Evolutionary conservation across 371 early-diverging fungal species (phyloP), one percentile per base, ranked within the genome.

Genomic region (Mucor ambiguus): DNA sequence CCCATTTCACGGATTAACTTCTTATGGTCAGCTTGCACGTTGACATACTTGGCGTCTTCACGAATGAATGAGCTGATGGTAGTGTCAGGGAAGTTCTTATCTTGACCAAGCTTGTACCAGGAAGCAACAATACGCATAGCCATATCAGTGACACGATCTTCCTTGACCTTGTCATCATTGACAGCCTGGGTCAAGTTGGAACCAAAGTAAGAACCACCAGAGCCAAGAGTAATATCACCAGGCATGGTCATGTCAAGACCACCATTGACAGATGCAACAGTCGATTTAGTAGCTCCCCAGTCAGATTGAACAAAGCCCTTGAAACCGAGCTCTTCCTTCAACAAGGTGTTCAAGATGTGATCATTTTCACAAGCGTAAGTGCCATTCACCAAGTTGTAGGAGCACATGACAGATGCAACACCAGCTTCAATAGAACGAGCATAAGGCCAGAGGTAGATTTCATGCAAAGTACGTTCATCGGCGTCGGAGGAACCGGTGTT

Each of bases 171-270:
- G 3, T 75, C 69, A 33, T 59, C 35, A 3, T 61, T 32, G 14
- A 82, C 77, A 30, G 78, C 78, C 3, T 69, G 32, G 0, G 73
- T 72, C 60, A 82, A 61, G 48, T 78, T 76, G 11, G 37, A 7
- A 46, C 82, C 82, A 60, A 79, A 82, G 49, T 78, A 78, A 14
- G 70, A 61, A 30, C 18, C 54, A 18, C 52, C 63, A 43, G 71
- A 69, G 10, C 55, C 62, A 22, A 71, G 65, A 20, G 63, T 69
- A 41, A 75, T 70, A 57, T 78, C 78, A 66, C 72, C 76, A 54
- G 89, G 87, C 89, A 89, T 88, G 11, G 77, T 78, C 83, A 87
- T 79, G 72, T 86, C 89, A 52, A 84, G 66, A n/a, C 88, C 86
- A 43, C 67, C 71, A 49, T 80, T 77, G 2, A 75, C 87, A 29